phyloP scores from a whole-genome alignment of 306 rosid species.

The Dalbergia oliveri region DNA sequence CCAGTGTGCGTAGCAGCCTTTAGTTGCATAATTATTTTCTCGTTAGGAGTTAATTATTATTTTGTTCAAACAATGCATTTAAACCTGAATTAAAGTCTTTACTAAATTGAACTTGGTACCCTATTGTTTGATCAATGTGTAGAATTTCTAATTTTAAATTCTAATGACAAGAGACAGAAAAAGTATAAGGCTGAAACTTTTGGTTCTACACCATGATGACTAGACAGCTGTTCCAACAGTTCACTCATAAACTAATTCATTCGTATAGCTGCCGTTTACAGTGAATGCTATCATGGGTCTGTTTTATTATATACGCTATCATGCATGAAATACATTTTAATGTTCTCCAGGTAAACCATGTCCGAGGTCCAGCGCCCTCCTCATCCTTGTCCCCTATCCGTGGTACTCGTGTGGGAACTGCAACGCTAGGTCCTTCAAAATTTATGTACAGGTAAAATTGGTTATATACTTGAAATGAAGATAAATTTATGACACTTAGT shows the following conservation, averaged over 20 bases:
- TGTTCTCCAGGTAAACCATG: slow-evolving; percentile 72
- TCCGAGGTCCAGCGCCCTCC: slow-evolving; percentile 63
- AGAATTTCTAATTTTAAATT: slow-evolving; percentile 30
- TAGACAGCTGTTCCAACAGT: slow-evolving; percentile 20
- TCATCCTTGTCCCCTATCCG: slow-evolving; percentile 65
- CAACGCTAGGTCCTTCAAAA: slow-evolving; percentile 84
- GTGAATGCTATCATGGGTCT: background rate
- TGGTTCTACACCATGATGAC: slow-evolving; percentile 34
- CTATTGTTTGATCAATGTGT: slow-evolving; percentile 17
- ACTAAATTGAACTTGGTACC: slow-evolving; percentile 35
- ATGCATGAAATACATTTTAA: slow-evolving; percentile 29
- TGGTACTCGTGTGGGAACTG: slow-evolving; percentile 66
- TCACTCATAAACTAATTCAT: background rate
- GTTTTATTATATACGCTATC: slow-evolving; percentile 22
- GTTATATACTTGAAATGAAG: slow-evolving; percentile 34
- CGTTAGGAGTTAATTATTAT: slow-evolving; percentile 21
- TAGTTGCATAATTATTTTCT: slow-evolving; percentile 26
- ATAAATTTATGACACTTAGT: slow-evolving; percentile 30
- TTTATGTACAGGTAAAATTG: slow-evolving; percentile 78
- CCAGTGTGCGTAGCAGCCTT: background rate
- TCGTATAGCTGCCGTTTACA: slow-evolving; percentile 33
- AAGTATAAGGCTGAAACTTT: slow-evolving; percentile 23
- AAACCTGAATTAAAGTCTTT: slow-evolving; percentile 12
- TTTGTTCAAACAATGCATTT: slow-evolving; percentile 20
- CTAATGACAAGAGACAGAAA: background rate